Percentiles rank a stretch among this genome's conserved stretches.
These are phyloP conservation scores for Lentinula sp. DNA, from an alignment of 768 basidiomycete species.

Conservation along the genomic window DNA sequence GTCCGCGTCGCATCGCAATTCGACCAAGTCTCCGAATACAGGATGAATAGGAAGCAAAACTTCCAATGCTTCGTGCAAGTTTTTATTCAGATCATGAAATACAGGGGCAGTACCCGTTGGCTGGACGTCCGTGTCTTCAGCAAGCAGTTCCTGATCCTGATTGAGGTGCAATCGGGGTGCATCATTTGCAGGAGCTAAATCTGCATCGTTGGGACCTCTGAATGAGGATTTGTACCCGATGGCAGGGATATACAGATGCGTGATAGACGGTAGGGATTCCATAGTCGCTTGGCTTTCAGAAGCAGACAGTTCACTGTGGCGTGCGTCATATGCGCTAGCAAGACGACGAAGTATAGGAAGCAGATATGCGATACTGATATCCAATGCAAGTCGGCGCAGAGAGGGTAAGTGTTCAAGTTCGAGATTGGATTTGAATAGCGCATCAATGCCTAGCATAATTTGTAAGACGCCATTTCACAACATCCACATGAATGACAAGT, in stretches of 20 bases:
- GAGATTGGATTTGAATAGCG: not conserved
- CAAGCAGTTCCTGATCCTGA: not conserved
- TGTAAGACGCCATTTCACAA: not conserved
- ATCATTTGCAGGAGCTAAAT: not conserved
- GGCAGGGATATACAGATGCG: not conserved
- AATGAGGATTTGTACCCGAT: conserved; percentile 4
- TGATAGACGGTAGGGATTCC: not conserved
- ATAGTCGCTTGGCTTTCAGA: not conserved
- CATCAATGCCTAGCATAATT: not conserved
- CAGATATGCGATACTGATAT: not conserved
- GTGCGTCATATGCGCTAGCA: not conserved
- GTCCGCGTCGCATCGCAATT: conserved; percentile 2
- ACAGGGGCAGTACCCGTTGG: not conserved
- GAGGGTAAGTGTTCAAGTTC: not conserved
- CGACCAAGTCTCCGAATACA: not conserved
- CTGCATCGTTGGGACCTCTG: not conserved
- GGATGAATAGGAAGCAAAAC: not conserved
- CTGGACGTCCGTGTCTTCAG: not conserved
- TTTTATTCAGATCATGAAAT: not conserved
- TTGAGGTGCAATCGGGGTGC: not conserved
- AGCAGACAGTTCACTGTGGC: not conserved
- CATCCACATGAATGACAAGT: not conserved
- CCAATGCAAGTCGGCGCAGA: not conserved
- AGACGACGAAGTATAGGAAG: conserved; percentile 1
- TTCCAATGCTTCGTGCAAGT: conserved; percentile 2